Evolutionary conservation across 225 moss, liverwort and hornwort species (phyloP), one percentile per base, ranked within the genome.

Genomic region (Asterella californica): DNA sequence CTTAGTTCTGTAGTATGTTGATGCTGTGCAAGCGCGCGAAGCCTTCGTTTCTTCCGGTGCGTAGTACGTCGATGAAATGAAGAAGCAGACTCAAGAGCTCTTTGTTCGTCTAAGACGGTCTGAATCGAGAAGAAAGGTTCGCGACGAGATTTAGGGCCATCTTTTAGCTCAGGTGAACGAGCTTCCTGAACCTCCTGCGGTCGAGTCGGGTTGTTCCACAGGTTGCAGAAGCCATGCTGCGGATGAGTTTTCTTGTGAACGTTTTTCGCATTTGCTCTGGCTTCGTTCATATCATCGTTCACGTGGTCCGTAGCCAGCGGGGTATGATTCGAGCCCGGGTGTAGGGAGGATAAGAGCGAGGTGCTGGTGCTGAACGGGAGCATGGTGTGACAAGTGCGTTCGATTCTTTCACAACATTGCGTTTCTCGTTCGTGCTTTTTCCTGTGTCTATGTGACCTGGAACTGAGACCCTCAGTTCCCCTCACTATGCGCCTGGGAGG

Each of bases 241-340:
- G 74, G 32, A 74, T 74, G 74, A 74, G 53, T 33, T 74, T 74
- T 2, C 18, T 74, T 27, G 29, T 54, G 74, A 52, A 47, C 21
- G 32, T 74, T 0, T 14, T 74, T 19, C 29, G 52, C 74, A 4
- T 74, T n/a, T 74, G 52, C 33, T 53, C 33, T 18, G 74, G 53
- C 10, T 50, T 50, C 30, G 48, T 74, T 49, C 17, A 30, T 48
- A 29, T 74, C 47, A 27, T 74, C 2, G 0, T 74, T 50, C 52
- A 74, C 17, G 50, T 54, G 52, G 49, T 74, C 19, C 47, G 50
- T 33, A 54, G 48, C 15, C 50, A 53, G 17, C 74, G 74, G 33
- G 46, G 52, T 74, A 15, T 74, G 52, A 74, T 74, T 53, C 52
- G 74, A n/a, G 15, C 52, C 53, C 30, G 27, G 53, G 30, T 74